Evolutionary conservation across 2,329 filamentous ascomycete genomes (phyloP), one percentile per base, ranked within the genome.

Genomic region (Diaporthe ilicicola): DNA sequence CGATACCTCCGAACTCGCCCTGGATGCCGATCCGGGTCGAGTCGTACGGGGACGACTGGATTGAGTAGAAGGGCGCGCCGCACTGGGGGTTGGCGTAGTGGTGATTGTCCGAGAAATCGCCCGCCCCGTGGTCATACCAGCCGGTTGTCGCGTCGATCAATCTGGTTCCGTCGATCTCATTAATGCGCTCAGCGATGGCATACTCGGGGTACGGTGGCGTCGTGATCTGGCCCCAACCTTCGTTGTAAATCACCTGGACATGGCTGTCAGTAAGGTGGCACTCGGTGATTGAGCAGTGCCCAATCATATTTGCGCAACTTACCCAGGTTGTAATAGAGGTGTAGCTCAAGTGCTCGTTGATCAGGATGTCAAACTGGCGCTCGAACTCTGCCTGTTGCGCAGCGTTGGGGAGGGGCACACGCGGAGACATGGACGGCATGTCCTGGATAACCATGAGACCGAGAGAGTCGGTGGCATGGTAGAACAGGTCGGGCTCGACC

Each of bases 81-180:
- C 91, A 93, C 75, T 93, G 91, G 0, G 92, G 89, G 51, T 88
- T 90, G 0, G 91, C 89, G 77, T 93, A 93, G 77, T 93, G 90
- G 74, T 93, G 91, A 74, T 93, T 93, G 71, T 93, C 91, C 44
- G 83, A 85, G 73, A 85, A 93, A 76, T 93, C 91, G 0, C 91
- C 91, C 2, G 86, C 90, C 0, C 90, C 90, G 29, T 93, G 90
- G 68, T 93, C 91, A 37, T 84, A 77, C 91, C 92, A 94, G 0
- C 92, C 92, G 0, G 85, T 88, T 0, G 86, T 88, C 1, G 90
- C 82, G 77, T 92, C 85, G 48, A 94, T 82, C 10, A 93, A 83
- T 29, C 92, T 82, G 0, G 89, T 91, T 0, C 90, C 87, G 74
- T 94, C 92, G 2, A 92, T 79, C 1, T 81, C 74, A 54, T 84